These are phyloP conservation scores for Blepharisma stoltei DNA, from an alignment of 73 alveolate genomes.

Conservation along the genomic window DNA sequence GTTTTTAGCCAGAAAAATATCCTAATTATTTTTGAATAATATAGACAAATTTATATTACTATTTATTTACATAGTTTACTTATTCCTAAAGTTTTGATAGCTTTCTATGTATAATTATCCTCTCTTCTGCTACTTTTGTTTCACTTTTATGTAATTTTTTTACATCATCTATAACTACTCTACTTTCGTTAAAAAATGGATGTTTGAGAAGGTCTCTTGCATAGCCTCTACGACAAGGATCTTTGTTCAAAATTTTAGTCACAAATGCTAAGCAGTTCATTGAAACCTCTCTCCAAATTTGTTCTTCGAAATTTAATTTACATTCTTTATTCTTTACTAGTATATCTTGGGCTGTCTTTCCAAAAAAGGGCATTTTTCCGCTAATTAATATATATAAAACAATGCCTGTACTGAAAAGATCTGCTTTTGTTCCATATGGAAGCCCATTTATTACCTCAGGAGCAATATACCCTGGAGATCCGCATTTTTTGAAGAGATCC, in stretches of 20 bases:
- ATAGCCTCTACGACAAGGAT: background rate
- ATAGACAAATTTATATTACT: too few species aligned
- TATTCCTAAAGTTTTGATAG: too few species aligned
- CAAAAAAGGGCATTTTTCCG: constrained; percentile 60
- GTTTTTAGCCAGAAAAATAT: too few species aligned
- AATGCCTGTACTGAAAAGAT: constrained; percentile 68
- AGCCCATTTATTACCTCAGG: constrained; percentile 68
- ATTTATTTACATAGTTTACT: too few species aligned
- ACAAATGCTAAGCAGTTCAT: background rate
- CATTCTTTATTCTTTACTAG: background rate
- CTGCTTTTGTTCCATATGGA: constrained; percentile 56
- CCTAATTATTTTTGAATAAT: too few species aligned
- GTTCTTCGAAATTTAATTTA: background rate
- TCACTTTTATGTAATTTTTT: too few species aligned
- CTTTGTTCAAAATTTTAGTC: background rate
- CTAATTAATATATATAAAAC: constrained; percentile 58
- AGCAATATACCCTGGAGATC: constrained; percentile 82
- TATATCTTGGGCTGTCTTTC: background rate
- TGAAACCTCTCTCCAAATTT: background rate
- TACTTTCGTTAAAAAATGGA: background rate
- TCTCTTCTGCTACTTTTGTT: too few species aligned
- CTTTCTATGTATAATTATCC: too few species aligned
- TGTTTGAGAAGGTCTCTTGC: background rate
- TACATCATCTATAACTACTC: too few species aligned
- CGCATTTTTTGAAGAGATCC: constrained; percentile 35